phyloP scores from a whole-genome alignment of 352 stramenopile genomes.

The Phytopythium boreale region DNA sequence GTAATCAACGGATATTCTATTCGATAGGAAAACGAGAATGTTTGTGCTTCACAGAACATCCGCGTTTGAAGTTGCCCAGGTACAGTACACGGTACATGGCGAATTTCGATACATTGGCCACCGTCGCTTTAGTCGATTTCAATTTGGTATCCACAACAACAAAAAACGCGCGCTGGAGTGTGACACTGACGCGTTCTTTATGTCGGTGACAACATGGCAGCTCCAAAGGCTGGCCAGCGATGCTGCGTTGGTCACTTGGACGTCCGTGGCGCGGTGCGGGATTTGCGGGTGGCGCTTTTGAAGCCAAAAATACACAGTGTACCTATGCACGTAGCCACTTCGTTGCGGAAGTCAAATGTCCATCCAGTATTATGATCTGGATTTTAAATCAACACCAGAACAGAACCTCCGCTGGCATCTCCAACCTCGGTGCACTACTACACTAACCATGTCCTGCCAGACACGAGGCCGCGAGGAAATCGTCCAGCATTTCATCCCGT shows the following conservation, averaged over 20 bases:
- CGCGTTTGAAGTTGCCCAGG: neutral
- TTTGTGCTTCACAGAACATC: neutral
- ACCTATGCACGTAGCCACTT: neutral
- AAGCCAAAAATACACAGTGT: slow-evolving; percentile 1
- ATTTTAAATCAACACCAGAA: neutral
- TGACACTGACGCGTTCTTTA: neutral
- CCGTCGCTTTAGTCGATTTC: neutral
- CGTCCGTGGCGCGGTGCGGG: neutral
- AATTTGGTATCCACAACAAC: neutral
- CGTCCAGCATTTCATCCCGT: neutral
- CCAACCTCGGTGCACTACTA: neutral
- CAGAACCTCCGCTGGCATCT: neutral
- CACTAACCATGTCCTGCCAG: neutral
- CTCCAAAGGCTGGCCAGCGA: no score
- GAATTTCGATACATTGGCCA: neutral
- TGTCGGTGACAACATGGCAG: neutral
- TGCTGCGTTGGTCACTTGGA: no score
- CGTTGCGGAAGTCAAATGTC: neutral
- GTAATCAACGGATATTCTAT: neutral
- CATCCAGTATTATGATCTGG: neutral
- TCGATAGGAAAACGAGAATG: neutral
- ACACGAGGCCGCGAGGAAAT: neutral
- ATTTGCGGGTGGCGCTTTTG: neutral
- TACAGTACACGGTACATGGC: no score
- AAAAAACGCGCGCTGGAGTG: neutral